phyloP scores from a whole-genome alignment of 257 asterid species.

The Solanum phureja region DNA sequence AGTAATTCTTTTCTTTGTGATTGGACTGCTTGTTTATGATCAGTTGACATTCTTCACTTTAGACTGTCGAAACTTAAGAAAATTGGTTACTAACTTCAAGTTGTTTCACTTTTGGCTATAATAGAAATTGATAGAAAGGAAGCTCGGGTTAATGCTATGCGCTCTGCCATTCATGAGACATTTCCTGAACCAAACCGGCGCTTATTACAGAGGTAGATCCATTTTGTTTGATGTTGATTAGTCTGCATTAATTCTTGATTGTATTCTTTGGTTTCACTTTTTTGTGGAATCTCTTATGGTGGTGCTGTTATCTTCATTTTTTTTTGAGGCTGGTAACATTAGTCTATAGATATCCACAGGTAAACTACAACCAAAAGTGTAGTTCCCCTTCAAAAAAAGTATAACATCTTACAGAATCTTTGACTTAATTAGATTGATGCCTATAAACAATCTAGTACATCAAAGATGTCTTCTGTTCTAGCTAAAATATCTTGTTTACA shows the following conservation, averaged over 20 bases:
- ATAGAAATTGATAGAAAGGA: constrained; percentile 73
- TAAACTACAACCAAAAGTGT: too few species aligned
- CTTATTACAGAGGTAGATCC: constrained; percentile 72
- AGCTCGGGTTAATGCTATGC: constrained; percentile 70
- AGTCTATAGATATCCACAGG: too few species aligned
- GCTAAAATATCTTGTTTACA: too few species aligned
- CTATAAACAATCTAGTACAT: too few species aligned
- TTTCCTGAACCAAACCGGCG: constrained; percentile 94
- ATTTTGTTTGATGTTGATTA: neutral
- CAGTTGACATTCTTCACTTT: neutral
- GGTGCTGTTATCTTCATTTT: neutral
- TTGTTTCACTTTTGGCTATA: constrained; percentile 12
- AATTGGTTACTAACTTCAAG: constrained; percentile 1
- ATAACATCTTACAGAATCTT: too few species aligned
- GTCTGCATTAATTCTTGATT: neutral
- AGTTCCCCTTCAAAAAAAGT: too few species aligned
- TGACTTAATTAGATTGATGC: too few species aligned
- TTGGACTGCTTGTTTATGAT: neutral
- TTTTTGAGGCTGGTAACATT: too few species aligned
- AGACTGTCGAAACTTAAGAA: neutral
- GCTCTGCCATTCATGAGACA: constrained; percentile 74
- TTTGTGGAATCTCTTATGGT: neutral
- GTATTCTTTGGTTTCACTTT: neutral
- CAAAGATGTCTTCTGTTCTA: too few species aligned
- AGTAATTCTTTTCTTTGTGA: neutral